Conservation (phyloP, 306 rosid genomes). For the Gastrolobium villosum region DNA sequence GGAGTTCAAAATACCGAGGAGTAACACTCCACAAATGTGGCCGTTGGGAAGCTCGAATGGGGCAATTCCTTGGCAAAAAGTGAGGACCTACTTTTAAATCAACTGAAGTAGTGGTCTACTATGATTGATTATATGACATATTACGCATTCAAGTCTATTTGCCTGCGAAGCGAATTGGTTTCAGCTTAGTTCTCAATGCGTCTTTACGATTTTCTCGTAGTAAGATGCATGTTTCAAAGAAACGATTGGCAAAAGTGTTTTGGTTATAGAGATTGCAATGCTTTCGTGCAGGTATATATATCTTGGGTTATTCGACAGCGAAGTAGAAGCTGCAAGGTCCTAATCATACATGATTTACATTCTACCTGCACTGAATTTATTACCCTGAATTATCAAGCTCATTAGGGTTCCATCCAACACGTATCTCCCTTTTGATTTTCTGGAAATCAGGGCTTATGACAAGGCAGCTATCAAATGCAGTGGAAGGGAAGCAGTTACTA, state of each 20-base stretch:
- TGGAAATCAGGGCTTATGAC: slow-evolving; percentile 98
- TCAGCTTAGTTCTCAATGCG: slow-evolving; percentile 53
- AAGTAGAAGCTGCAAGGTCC: slow-evolving; percentile 99
- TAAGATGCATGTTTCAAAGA: slow-evolving; percentile 72
- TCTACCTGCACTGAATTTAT: slow-evolving; percentile 81
- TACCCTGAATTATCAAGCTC: slow-evolving; percentile 75
- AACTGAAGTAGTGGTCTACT: slow-evolving; percentile 40
- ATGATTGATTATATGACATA: slow-evolving; percentile 23
- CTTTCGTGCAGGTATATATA: slow-evolving; percentile 99
- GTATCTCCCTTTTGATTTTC: slow-evolving; percentile 76
- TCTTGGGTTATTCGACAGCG: slow-evolving; percentile 99
- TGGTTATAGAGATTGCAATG: slow-evolving; percentile 84
- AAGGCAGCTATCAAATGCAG: slow-evolving; percentile 95
- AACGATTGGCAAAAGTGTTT: slow-evolving; percentile 78
- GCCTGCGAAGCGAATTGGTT: slow-evolving; percentile 52
- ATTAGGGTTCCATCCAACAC: slow-evolving; percentile 74
- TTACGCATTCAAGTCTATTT: slow-evolving; percentile 39
- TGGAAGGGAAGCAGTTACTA: slow-evolving; percentile 97
- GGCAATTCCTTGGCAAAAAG: slow-evolving; percentile 99
- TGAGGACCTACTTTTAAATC: slow-evolving; percentile 64
- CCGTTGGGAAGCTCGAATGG: slow-evolving; percentile 99
- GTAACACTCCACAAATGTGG: slow-evolving; percentile 99
- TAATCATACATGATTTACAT: slow-evolving; percentile 82
- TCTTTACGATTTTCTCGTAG: slow-evolving; percentile 45
- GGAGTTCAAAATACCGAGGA: slow-evolving; percentile 93